phyloP scores from a whole-genome alignment of 768 basidiomycete genomes.

The Suillus tomentosus region DNA sequence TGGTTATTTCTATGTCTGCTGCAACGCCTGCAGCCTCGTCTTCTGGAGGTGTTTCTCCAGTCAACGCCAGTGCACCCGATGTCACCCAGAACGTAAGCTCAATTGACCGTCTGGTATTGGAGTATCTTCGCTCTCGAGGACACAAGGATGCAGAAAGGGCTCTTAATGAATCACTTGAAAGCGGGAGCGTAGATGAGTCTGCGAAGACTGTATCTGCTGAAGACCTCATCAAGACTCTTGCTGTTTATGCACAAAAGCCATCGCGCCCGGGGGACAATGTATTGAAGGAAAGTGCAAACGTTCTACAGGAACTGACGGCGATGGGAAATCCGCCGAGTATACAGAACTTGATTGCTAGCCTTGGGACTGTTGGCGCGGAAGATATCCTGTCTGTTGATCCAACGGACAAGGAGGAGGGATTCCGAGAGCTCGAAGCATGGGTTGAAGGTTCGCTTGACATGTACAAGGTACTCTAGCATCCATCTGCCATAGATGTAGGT shows the following conservation, averaged over 20 bases:
- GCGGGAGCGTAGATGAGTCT: slow-evolving; percentile 34
- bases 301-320: slow-evolving; percentile 66
- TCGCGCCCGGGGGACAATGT: slow-evolving; percentile 69
- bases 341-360: slow-evolving; percentile 74
- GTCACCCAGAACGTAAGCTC: slow-evolving; percentile 20
- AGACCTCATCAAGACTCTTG: slow-evolving; percentile 57
- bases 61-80: slow-evolving; percentile 31
- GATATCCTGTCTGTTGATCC: slow-evolving; percentile 82
- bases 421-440: slow-evolving; percentile 84
- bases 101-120: slow-evolving; percentile 44
- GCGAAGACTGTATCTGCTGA: slow-evolving; percentile 45
- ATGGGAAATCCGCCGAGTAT: slow-evolving; percentile 74
- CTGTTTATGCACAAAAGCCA: slow-evolving; percentile 71
- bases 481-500: neutral
- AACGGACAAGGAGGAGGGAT: slow-evolving; percentile 84
- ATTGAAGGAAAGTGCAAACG: slow-evolving; percentile 64
- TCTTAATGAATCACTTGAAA: slow-evolving; percentile 42
- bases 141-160: slow-evolving; percentile 46
- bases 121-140: slow-evolving; percentile 52
- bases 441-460: slow-evolving; percentile 90
- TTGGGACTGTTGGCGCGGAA: slow-evolving; percentile 79
- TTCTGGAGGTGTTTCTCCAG: slow-evolving; percentile 34
- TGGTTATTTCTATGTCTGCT: slow-evolving; percentile 28
- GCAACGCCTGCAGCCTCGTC: slow-evolving; percentile 38
- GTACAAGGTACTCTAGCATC: slow-evolving; percentile 65